These are phyloP conservation scores for Schrenkiella parvula DNA, from an alignment of 345 rosid species.

Conservation along the genomic window DNA sequence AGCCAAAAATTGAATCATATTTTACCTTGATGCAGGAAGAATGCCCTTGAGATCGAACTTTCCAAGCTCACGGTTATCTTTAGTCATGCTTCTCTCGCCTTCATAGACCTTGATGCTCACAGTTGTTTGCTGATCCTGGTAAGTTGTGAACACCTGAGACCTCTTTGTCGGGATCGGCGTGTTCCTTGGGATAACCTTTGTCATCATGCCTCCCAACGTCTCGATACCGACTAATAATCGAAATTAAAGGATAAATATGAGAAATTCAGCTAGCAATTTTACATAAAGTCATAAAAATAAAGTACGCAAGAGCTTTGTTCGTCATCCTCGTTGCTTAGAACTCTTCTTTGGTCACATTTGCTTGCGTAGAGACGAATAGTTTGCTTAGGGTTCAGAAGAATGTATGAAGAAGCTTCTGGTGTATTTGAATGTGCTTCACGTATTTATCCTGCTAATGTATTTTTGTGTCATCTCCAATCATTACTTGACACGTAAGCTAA, in stretches of 20 bases:
- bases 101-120: conserved; percentile 52
- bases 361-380: background rate
- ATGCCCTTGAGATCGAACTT: conserved; percentile 49
- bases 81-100: conserved; percentile 53
- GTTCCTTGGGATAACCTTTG: conserved; percentile 40
- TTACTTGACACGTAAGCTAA: conserved; percentile 12
- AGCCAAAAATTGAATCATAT: background rate
- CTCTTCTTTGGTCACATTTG: background rate
- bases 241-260: background rate
- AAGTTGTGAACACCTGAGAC: conserved; percentile 46
- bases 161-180: conserved; percentile 47
- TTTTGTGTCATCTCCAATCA: conserved; percentile 19
- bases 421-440: background rate
- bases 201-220: conserved; percentile 57
- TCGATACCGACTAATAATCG: conserved; percentile 31
- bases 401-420: background rate
- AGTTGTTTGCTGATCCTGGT: conserved; percentile 48
- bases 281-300: conserved; percentile 37
- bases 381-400: background rate
- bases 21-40: conserved; percentile 57
- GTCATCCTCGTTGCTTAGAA: conserved; percentile 23
- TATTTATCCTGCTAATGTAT: conserved; percentile 5
- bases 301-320: conserved; percentile 8
- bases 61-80: conserved; percentile 55
- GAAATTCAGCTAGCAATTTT: background rate